A percentile compares a stretch with the other conserved stretches of the same genome.
Evolutionary conservation across 73 alveolate species (phyloP).

Genomic region (Tetrahymena malaccensis): DNA sequence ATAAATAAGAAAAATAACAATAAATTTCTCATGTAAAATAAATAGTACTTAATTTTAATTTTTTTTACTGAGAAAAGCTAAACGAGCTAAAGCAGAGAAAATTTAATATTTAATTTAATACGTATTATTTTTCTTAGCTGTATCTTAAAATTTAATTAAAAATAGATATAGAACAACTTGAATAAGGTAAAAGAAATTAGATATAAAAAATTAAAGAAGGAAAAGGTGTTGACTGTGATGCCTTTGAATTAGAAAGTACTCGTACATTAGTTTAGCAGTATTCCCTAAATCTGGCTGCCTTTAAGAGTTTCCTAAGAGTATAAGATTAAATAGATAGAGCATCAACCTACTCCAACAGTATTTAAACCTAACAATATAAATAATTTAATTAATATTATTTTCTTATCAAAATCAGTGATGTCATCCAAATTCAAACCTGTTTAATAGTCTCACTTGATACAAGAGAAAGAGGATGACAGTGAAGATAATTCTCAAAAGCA

Average conservation of each 20-base stretch:
- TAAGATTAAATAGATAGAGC: not conserved
- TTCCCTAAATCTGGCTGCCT: not conserved
- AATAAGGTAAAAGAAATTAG: not conserved
- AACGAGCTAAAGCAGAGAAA: not conserved
- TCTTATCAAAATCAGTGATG: not conserved
- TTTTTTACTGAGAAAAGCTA: not conserved
- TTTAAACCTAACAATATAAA: no score
- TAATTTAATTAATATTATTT: no score
- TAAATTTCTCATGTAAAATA: not conserved
- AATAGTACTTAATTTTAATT: not conserved
- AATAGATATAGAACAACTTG: not conserved
- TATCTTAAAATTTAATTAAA: not conserved
- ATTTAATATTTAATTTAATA: no score
- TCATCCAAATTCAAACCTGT: not conserved
- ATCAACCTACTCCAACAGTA: not conserved
- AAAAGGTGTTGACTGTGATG: not conserved
- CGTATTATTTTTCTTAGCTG: not conserved
- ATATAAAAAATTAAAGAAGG: not conserved
- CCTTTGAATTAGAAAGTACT: not conserved
- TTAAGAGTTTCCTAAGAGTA: not conserved
- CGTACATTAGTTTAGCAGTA: not conserved
- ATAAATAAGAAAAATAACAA: not conserved
- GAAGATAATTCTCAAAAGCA: not conserved
- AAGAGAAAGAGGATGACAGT: not conserved
- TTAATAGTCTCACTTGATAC: not conserved